Conservation (phyloP, 1,139 yeast genomes). For the Wickerhamomyces sp. region DNA sequence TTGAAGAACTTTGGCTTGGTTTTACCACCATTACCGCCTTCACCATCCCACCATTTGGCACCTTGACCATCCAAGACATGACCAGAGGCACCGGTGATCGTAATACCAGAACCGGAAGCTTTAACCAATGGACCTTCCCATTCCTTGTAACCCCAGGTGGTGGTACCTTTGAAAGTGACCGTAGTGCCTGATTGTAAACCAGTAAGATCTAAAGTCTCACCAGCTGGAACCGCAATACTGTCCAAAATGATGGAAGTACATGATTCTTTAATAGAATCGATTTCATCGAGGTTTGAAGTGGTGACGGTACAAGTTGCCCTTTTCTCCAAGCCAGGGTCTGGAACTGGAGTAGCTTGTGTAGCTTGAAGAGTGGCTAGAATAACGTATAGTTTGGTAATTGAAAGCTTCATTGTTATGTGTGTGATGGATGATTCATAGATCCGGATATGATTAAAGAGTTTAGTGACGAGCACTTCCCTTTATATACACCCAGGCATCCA, state of each 20-base stretch:
- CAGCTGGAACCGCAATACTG: slow-evolving; percentile 15
- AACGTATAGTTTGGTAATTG: too few species aligned
- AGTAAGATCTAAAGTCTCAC: slow-evolving; percentile 14
- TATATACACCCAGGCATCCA: too few species aligned
- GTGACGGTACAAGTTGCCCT: slow-evolving; percentile 3
- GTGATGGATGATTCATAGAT: too few species aligned
- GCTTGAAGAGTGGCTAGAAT: too few species aligned
- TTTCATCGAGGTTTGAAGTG: not conserved
- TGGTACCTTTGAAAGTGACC: slow-evolving; percentile 15
- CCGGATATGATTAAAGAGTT: too few species aligned
- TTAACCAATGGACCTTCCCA: slow-evolving; percentile 16
- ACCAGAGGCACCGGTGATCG: slow-evolving; percentile 12
- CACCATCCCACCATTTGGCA: slow-evolving; percentile 16
- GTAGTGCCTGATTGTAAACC: slow-evolving; percentile 11
- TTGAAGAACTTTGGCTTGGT: slow-evolving; percentile 15
- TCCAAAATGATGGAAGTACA: slow-evolving; percentile 10
- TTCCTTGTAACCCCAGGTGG: slow-evolving; percentile 12
- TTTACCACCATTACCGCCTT: slow-evolving; percentile 12
- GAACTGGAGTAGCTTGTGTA: slow-evolving; percentile 1
- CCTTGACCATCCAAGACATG: slow-evolving; percentile 15
- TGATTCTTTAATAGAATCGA: not conserved
- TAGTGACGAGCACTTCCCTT: too few species aligned
- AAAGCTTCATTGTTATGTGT: too few species aligned
- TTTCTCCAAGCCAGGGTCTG: not conserved
- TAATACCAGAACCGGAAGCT: slow-evolving; percentile 11